phyloP scores from a whole-genome alignment of 176 grass and related monocot genomes.

The Phoenix dactylifera region DNA sequence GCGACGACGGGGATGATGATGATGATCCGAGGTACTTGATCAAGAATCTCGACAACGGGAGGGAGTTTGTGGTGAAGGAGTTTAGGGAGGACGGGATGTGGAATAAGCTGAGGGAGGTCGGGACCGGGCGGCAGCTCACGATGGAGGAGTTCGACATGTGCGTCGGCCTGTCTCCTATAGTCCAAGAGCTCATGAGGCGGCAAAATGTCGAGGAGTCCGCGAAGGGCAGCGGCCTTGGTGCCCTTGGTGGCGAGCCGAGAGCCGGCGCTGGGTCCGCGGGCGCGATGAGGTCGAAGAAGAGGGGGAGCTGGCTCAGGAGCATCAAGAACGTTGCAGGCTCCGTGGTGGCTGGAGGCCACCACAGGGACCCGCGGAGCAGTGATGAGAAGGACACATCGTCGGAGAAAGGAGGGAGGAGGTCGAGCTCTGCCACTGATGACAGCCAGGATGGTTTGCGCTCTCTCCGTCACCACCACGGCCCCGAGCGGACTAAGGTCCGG shows the following conservation, averaged over 20 bases:
- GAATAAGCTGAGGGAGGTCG: constrained; percentile 47
- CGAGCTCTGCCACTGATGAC: constrained; percentile 90
- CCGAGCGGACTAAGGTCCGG: constrained; percentile 58
- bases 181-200: constrained; percentile 94
- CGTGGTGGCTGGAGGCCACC: constrained; percentile 28
- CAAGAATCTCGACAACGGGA: constrained; percentile 82
- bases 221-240: constrained; percentile 6
- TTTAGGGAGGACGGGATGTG: constrained; percentile 29
- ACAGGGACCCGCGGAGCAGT: constrained; percentile 52
- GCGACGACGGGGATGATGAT: no score
- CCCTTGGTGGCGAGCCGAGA: constrained; percentile 15
- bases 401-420: constrained; percentile 73
- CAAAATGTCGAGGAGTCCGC: constrained; percentile 24
- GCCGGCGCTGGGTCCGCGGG: constrained; percentile 20
- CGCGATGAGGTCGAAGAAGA: constrained; percentile 30
- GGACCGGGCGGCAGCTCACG: constrained; percentile 75
- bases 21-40: constrained; percentile 55
- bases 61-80: constrained; percentile 72
- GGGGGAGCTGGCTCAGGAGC: constrained; percentile 47
- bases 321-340: constrained; percentile 52
- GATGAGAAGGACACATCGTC: constrained; percentile 81
- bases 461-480: constrained; percentile 34
- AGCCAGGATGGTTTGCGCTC: constrained; percentile 53
- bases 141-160: constrained; percentile 90
- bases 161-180: constrained; percentile 81